A percentile compares a stretch with the other conserved stretches of the same genome.
These are phyloP conservation scores for Coccomyxa subellipsoidea DNA, from an alignment of 163 green algal genomes.

Conservation along the genomic window DNA sequence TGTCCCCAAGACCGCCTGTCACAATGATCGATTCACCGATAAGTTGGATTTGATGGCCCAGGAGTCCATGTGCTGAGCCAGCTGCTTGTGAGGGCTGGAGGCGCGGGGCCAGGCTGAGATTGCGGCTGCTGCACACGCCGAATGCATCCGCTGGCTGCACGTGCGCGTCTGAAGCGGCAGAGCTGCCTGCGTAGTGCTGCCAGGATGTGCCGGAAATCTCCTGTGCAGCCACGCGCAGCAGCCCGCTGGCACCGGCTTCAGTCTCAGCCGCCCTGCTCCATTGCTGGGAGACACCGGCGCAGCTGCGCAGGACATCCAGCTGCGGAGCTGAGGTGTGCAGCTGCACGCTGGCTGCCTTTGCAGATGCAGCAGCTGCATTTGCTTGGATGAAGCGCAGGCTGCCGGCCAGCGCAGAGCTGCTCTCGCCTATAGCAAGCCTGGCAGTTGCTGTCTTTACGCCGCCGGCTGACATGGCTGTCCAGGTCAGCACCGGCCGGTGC, in stretches of 20 bases:
- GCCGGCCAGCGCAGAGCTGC: neutral
- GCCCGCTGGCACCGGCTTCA: neutral
- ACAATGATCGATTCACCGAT: slow-evolving; percentile 20
- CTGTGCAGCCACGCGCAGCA: slow-evolving; percentile 13
- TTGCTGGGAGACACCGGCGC: neutral
- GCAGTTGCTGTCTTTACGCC: neutral
- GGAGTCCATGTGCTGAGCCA: neutral
- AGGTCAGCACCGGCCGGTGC: neutral
- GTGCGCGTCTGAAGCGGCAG: neutral
- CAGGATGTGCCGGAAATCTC: neutral
- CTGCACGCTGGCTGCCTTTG: neutral
- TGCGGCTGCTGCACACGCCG: neutral
- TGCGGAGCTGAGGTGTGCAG: neutral
- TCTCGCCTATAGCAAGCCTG: neutral
- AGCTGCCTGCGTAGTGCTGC: neutral
- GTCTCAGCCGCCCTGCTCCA: neutral
- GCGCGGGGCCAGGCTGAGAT: neutral
- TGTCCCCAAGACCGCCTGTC: slow-evolving; percentile 47
- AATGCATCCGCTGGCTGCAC: neutral
- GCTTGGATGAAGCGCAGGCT: slow-evolving; percentile 9
- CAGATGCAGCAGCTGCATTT: neutral
- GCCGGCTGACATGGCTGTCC: neutral
- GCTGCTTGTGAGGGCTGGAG: neutral
- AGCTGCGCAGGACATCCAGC: neutral
- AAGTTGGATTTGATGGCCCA: neutral